Conservation (phyloP, 139 green algal genomes). For the Chlamydomonas sphaeroides region DNA sequence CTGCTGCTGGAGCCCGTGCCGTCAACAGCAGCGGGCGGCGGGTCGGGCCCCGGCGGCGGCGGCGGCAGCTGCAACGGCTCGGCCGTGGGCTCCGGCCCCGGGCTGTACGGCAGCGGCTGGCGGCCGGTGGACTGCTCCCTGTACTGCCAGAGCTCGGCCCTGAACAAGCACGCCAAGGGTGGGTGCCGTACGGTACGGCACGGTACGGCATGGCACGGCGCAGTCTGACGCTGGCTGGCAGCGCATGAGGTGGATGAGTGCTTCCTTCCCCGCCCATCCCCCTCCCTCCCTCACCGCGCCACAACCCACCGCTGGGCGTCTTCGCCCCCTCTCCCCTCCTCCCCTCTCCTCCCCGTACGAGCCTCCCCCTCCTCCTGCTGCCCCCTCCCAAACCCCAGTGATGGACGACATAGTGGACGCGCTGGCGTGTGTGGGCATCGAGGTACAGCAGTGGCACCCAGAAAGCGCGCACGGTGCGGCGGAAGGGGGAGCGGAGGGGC, state of each 20-base stretch:
- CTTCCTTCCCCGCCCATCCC: too few relatives aligned
- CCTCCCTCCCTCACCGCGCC: too few relatives aligned
- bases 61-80: neutral
- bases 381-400: slow-evolving; percentile 40
- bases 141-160: slow-evolving; percentile 51
- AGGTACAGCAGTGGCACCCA: slow-evolving; percentile 67
- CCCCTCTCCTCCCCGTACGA: neutral
- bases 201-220: too few relatives aligned
- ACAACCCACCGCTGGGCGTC: too few relatives aligned
- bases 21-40: too few relatives aligned
- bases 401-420: slow-evolving; percentile 62
- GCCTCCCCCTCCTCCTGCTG: neutral
- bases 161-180: slow-evolving; percentile 56
- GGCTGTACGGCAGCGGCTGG: neutral
- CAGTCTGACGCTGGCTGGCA: too few relatives aligned
- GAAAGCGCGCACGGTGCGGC: slow-evolving; percentile 60
- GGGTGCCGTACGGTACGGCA: too few relatives aligned
- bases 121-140: slow-evolving; percentile 47
- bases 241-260: too few relatives aligned
- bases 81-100: neutral
- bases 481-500: too few relatives aligned
- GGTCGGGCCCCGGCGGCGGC: neutral
- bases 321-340: too few relatives aligned
- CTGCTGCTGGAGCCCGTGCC: slow-evolving; percentile 47
- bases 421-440: slow-evolving; percentile 47